A percentile compares a stretch with the other conserved stretches of the same genome.
These are phyloP conservation scores for Medicago lupulina DNA, from an alignment of 306 rosid genomes.

Conservation along the genomic window DNA sequence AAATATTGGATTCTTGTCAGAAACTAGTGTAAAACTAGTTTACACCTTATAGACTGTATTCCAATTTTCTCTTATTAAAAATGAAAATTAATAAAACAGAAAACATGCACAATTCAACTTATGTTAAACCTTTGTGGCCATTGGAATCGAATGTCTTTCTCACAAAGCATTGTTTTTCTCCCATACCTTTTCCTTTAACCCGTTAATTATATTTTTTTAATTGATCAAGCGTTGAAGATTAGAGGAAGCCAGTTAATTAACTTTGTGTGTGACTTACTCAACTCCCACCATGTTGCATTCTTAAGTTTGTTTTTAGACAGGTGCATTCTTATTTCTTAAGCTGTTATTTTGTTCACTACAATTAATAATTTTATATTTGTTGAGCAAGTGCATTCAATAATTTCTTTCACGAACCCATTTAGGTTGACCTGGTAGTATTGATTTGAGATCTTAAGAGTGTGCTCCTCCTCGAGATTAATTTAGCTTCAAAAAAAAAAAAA, in stretches of 20 bases:
- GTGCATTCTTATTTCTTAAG: slow-evolving; percentile 12
- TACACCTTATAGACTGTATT: too few relatives aligned
- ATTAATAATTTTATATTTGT: neutral
- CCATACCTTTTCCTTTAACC: neutral
- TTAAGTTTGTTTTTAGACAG: neutral
- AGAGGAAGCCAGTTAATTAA: slow-evolving; percentile 28
- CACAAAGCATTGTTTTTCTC: slow-evolving; percentile 38
- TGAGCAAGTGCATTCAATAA: neutral
- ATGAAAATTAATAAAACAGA: slow-evolving; percentile 30
- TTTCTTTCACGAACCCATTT: too few relatives aligned
- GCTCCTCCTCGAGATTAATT: too few relatives aligned
- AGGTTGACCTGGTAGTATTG: too few relatives aligned
- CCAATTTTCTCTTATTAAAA: too few relatives aligned
- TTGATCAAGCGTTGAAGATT: slow-evolving; percentile 45
- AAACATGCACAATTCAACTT: slow-evolving; percentile 32
- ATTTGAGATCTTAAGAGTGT: too few relatives aligned
- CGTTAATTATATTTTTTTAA: neutral
- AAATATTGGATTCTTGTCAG: too few relatives aligned
- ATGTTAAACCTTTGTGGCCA: slow-evolving; percentile 44
- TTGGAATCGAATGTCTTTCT: slow-evolving; percentile 52
- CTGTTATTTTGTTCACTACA: neutral
- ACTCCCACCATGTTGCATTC: slow-evolving; percentile 23
- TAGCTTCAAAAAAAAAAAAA: too few relatives aligned
- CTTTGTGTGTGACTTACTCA: slow-evolving; percentile 45
- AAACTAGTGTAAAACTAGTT: too few relatives aligned